These are phyloP conservation scores for Pterula multifida DNA, from an alignment of 1,284 basidiomycete genomes.

Conservation along the genomic window DNA sequence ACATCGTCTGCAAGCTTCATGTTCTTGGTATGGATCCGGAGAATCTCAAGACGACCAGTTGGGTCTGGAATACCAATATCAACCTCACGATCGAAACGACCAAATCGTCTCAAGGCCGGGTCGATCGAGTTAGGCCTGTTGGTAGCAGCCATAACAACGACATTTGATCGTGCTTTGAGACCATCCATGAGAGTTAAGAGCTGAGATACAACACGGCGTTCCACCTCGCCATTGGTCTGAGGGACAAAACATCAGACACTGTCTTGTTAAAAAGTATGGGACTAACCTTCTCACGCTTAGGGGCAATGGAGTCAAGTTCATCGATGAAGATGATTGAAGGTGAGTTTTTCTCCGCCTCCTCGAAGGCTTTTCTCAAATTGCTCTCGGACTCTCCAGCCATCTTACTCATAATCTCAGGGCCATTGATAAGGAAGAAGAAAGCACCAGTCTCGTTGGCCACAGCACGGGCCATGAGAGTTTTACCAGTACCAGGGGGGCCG, in stretches of 20 bases:
- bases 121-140: constrained; percentile 99
- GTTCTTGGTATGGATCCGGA: constrained; percentile 99
- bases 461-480: constrained; percentile 97
- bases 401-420: constrained; percentile 99
- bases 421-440: constrained; percentile 99
- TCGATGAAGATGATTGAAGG: constrained; percentile 99
- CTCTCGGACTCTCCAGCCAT: constrained; percentile 98
- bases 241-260: constrained; percentile 10
- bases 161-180: constrained; percentile 95
- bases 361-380: constrained; percentile 95
- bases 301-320: constrained; percentile 98
- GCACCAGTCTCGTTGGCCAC: constrained; percentile 99
- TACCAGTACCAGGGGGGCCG: constrained; percentile 94
- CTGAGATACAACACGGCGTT: constrained; percentile 97
- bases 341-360: constrained; percentile 99
- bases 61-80: constrained; percentile 99
- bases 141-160: constrained; percentile 99
- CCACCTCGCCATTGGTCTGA: constrained; percentile 98
- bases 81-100: constrained; percentile 98
- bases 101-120: constrained; percentile 94
- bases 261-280: background rate
- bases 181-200: constrained; percentile 98
- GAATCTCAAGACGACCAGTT: constrained; percentile 94
- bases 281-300: constrained; percentile 93
- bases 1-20: constrained; percentile 99